Conservation (phyloP, 352 stramenopile genomes). For the Globisporangium abappressorium region DNA sequence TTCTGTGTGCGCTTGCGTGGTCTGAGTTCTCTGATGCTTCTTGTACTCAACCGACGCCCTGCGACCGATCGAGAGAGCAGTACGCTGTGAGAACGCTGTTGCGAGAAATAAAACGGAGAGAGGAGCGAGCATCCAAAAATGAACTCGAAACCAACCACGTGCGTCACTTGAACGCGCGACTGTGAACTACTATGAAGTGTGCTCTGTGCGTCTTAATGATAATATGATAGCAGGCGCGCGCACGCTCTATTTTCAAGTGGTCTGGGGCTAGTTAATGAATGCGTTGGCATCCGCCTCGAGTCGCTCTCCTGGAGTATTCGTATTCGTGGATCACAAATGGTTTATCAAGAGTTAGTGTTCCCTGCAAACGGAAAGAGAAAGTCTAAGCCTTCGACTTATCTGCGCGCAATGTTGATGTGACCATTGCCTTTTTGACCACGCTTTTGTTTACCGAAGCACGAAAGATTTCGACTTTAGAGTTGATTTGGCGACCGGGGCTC, state of each 20-base stretch:
- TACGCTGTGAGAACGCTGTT: neutral
- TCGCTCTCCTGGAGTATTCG: too few species aligned
- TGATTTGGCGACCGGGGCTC: neutral
- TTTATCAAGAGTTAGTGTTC: neutral
- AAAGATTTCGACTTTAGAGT: neutral
- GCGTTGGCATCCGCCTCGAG: too few species aligned
- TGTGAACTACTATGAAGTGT: neutral
- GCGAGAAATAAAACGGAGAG: slow-evolving; percentile 1
- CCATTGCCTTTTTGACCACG: neutral
- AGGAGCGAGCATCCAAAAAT: neutral
- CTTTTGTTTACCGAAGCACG: neutral
- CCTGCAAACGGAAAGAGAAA: neutral
- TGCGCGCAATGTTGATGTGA: neutral
- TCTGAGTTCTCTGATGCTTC: neutral
- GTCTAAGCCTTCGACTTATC: neutral
- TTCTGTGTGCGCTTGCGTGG: neutral
- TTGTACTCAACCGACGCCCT: slow-evolving; percentile 7
- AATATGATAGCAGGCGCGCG: too few species aligned
- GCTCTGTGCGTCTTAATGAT: neutral
- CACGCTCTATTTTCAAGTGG: neutral
- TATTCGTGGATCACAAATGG: too few species aligned
- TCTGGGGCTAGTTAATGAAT: neutral
- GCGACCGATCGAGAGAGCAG: slow-evolving; percentile 10
- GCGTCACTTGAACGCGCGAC: slow-evolving; percentile 6
- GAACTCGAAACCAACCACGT: slow-evolving; percentile 1